These are phyloP conservation scores for Trypanosoma grayi DNA, from an alignment of 208 protist species.

Conservation along the genomic window DNA sequence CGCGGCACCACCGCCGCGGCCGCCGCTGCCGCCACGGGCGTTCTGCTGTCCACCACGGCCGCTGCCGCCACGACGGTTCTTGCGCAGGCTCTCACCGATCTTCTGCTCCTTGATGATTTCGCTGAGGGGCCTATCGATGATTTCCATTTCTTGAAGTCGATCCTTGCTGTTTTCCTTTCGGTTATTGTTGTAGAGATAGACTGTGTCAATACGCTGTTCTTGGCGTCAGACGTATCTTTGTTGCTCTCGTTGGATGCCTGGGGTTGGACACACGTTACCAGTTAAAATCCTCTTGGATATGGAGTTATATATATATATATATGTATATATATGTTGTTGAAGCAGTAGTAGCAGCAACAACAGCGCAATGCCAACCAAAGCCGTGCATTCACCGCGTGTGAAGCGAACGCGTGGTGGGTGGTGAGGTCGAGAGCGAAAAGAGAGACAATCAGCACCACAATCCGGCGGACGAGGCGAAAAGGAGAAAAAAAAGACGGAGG, in stretches of 20 bases:
- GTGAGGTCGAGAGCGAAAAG: constrained; percentile 1
- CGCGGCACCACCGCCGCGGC: constrained; percentile 19
- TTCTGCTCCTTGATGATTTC: constrained; percentile 91
- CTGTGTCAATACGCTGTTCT: neutral
- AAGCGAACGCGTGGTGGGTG: neutral
- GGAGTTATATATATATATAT: constrained; percentile 7
- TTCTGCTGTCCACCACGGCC: constrained; percentile 17
- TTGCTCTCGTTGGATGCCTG: neutral
- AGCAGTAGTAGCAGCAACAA: constrained; percentile 13
- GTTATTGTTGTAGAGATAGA: neutral
- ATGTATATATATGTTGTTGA: constrained; percentile 7
- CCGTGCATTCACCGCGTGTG: neutral
- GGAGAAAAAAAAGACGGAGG: constrained; percentile 7
- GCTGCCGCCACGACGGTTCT: constrained; percentile 30
- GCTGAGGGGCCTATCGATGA: constrained; percentile 72
- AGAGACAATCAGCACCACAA: neutral
- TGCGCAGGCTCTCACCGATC: constrained; percentile 63
- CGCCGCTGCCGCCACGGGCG: constrained; percentile 9
- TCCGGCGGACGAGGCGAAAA: neutral
- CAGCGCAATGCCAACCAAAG: constrained; percentile 3
- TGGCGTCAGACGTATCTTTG: neutral
- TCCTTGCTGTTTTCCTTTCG: neutral
- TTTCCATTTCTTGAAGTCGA: constrained; percentile 53
- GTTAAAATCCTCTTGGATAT: neutral
- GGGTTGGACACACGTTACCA: neutral